Percentiles rank a stretch among this genome's conserved stretches.
phyloP scores from a whole-genome alignment of 768 basidiomycete species.

The Boletus subcaerulescens region DNA sequence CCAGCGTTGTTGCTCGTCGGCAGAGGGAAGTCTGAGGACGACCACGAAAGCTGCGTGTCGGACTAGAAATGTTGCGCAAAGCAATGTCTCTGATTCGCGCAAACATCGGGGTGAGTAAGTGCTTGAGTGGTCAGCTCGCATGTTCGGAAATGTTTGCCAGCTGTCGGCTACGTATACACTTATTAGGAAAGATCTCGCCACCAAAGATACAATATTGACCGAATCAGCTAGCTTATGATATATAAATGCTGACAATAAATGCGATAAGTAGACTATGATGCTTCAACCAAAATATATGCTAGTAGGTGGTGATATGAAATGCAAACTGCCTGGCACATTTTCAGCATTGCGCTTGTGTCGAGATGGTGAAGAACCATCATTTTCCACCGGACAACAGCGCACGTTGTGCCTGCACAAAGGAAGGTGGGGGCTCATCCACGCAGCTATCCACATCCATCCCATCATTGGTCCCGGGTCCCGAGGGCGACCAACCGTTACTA shows the following conservation, averaged over 20 bases:
- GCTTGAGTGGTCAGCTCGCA: not conserved
- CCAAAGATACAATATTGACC: slow-evolving; percentile 13
- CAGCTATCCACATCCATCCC: slow-evolving; percentile 26
- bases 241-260: slow-evolving; percentile 23
- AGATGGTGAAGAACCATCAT: not conserved
- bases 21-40: slow-evolving; percentile 21
- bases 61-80: slow-evolving; percentile 35
- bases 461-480: not conserved
- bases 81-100: slow-evolving; percentile 39
- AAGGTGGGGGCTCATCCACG: slow-evolving; percentile 13
- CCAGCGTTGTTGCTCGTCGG: slow-evolving; percentile 39
- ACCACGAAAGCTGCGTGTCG: slow-evolving; percentile 40
- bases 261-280: slow-evolving; percentile 31
- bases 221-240: not conserved
- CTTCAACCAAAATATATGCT: slow-evolving; percentile 23
- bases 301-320: slow-evolving; percentile 30
- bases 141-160: not conserved
- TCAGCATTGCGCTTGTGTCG: too few relatives aligned
- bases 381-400: slow-evolving; percentile 10
- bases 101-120: slow-evolving; percentile 29
- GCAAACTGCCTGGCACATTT: slow-evolving; percentile 6
- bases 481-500: slow-evolving; percentile 6
- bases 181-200: slow-evolving; percentile 7
- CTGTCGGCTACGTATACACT: not conserved
- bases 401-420: slow-evolving; percentile 13